Conservation (phyloP, 2,329 filamentous ascomycete genomes). For the Arthrinium puccinioides region DNA sequence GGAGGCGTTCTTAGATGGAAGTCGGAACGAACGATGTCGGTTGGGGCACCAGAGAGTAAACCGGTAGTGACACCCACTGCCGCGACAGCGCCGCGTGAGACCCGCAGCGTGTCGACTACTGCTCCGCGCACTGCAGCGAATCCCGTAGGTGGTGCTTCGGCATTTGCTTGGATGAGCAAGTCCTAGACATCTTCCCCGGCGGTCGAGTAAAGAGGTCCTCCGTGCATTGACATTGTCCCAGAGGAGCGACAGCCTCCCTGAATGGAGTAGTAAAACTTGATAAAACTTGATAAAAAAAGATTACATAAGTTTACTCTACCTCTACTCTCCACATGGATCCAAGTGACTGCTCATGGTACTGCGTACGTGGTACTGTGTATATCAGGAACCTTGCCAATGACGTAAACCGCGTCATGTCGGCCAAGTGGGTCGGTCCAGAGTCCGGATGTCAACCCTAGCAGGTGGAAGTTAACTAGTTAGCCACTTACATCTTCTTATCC, state of each 20-base stretch:
- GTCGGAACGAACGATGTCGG: conserved; percentile 37
- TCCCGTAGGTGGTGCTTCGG: conserved; percentile 84
- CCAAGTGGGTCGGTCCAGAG: too few relatives aligned
- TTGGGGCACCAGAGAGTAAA: conserved; percentile 24
- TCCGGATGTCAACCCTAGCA: too few relatives aligned
- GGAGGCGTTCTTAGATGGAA: conserved; percentile 43
- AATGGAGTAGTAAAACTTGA: background rate
- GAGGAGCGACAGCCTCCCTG: background rate
- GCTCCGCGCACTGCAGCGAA: conserved; percentile 58
- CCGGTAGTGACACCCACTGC: conserved; percentile 21
- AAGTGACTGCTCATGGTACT: too few relatives aligned
- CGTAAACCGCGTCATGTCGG: too few relatives aligned
- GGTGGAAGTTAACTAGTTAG: too few relatives aligned
- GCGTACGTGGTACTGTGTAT: too few relatives aligned
- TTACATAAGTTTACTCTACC: background rate
- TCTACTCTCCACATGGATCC: background rate
- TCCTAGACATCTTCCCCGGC: background rate
- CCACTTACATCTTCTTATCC: too few relatives aligned
- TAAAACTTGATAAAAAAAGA: background rate
- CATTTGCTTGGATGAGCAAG: conserved; percentile 83
- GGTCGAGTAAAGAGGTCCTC: conserved; percentile 1
- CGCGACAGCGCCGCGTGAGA: conserved; percentile 26
- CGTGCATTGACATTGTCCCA: too few relatives aligned
- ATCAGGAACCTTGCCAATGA: too few relatives aligned
- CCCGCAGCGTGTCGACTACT: conserved; percentile 29